These are phyloP conservation scores for Cryptosporidium sp. DNA, from an alignment of 169 alveolate genomes.

Conservation along the genomic window DNA sequence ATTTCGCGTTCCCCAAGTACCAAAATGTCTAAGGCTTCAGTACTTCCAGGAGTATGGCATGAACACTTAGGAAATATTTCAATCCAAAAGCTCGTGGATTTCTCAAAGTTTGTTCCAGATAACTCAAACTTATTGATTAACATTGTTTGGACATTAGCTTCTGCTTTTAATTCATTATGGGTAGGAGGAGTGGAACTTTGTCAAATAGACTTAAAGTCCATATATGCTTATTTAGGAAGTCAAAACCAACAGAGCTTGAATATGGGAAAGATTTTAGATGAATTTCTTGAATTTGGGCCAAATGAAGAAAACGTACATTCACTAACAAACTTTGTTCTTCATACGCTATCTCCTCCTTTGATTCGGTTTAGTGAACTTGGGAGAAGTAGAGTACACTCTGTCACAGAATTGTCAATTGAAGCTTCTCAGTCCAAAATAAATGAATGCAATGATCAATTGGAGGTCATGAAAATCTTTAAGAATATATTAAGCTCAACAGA, in stretches of 20 bases:
- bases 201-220: conserved; percentile 1
- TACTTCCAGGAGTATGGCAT: conserved; percentile 63
- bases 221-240: conserved; percentile 48
- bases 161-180: conserved; percentile 51
- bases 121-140: conserved; percentile 36
- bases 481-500: conserved; percentile 5
- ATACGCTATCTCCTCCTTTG: conserved; percentile 32
- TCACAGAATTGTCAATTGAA: not conserved
- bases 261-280: not conserved
- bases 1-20: not conserved
- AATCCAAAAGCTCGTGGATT: conserved; percentile 4
- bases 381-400: not conserved
- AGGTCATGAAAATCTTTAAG: not conserved
- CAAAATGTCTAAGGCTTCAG: not conserved
- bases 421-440: not conserved
- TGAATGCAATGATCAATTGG: conserved; percentile 25
- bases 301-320: conserved; percentile 17
- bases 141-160: conserved; percentile 42
- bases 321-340: conserved; percentile 27
- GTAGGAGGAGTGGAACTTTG: conserved; percentile 65
- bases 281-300: conserved; percentile 4
- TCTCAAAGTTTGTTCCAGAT: conserved; percentile 30
- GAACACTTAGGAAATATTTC: conserved; percentile 49
- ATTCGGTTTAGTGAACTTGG: conserved; percentile 58
- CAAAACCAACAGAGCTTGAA: conserved; percentile 5